Conservation (phyloP, 805 yeast genomes). For the Wickerhamomyces queroliae region DNA sequence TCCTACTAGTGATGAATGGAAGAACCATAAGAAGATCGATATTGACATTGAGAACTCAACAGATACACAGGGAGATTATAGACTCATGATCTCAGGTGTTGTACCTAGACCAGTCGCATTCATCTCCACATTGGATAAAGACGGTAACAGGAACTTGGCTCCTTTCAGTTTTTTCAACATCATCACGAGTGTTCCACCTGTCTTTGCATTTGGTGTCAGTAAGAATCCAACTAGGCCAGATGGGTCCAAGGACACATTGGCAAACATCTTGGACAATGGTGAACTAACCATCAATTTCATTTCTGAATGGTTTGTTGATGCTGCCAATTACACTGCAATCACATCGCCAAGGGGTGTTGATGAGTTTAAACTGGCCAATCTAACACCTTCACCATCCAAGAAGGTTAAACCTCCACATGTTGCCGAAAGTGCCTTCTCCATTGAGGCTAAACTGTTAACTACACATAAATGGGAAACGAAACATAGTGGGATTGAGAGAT, state of each 20-base stretch:
- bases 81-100: slow-evolving; percentile 43
- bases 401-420: slow-evolving; percentile 51
- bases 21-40: slow-evolving; percentile 31
- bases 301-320: slow-evolving; percentile 61
- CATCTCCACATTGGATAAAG: slow-evolving; percentile 38
- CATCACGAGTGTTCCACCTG: slow-evolving; percentile 50
- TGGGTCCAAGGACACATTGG: slow-evolving; percentile 42
- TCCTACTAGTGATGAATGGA: not conserved
- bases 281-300: slow-evolving; percentile 54
- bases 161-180: slow-evolving; percentile 55
- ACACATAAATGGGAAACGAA: slow-evolving; percentile 40
- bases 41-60: slow-evolving; percentile 36
- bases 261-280: slow-evolving; percentile 41
- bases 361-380: slow-evolving; percentile 52
- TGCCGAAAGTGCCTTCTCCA: slow-evolving; percentile 53
- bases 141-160: slow-evolving; percentile 45
- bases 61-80: slow-evolving; percentile 37
- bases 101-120: slow-evolving; percentile 61
- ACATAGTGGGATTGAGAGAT: slow-evolving; percentile 23
- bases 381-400: slow-evolving; percentile 39
- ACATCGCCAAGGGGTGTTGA: slow-evolving; percentile 43
- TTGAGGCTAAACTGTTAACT: slow-evolving; percentile 46
- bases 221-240: slow-evolving; percentile 20
- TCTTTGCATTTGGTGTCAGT: slow-evolving; percentile 46
- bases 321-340: slow-evolving; percentile 46